phyloP scores from a whole-genome alignment of 73 alveolate genomes.

The Symbiodinium pilosum region DNA sequence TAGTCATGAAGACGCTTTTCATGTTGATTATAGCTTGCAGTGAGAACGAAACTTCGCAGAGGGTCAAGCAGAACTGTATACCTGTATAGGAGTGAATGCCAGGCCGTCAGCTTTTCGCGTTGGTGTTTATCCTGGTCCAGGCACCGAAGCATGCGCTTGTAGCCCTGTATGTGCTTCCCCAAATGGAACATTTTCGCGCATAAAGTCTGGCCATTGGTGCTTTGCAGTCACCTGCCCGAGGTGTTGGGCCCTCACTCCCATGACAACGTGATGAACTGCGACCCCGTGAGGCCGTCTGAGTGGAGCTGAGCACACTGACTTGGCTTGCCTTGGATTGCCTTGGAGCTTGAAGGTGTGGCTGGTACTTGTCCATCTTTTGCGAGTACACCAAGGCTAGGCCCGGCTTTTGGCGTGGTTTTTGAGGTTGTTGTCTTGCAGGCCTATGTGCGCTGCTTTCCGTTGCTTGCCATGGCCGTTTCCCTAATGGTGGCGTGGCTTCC shows the following conservation, averaged over 20 bases:
- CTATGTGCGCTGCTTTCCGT: slow-evolving; percentile 71
- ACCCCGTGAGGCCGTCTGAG: slow-evolving; percentile 35
- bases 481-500: slow-evolving; percentile 29
- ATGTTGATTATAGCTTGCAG: too few relatives aligned
- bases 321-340: neutral
- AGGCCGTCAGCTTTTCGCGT: slow-evolving; percentile 81
- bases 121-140: slow-evolving; percentile 69
- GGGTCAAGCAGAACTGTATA: neutral
- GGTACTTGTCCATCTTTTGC: slow-evolving; percentile 26
- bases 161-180: neutral
- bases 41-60: neutral
- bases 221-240: neutral
- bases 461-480: slow-evolving; percentile 73
- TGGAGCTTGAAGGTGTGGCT: slow-evolving; percentile 9
- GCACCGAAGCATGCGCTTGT: slow-evolving; percentile 4
- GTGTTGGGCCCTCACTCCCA: slow-evolving; percentile 71
- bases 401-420: neutral
- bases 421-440: slow-evolving; percentile 40
- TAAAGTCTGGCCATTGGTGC: too few relatives aligned
- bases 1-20: too few relatives aligned
- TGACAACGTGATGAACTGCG: slow-evolving; percentile 75
- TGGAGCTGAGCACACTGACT: neutral
- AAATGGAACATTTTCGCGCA: neutral
- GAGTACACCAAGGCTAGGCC: slow-evolving; percentile 53
- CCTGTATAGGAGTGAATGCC: too few relatives aligned